A percentile compares a stretch with the other conserved stretches of the same genome.
Conservation (phyloP, 176 grass and related monocot species). For the Carex parvula region DNA sequence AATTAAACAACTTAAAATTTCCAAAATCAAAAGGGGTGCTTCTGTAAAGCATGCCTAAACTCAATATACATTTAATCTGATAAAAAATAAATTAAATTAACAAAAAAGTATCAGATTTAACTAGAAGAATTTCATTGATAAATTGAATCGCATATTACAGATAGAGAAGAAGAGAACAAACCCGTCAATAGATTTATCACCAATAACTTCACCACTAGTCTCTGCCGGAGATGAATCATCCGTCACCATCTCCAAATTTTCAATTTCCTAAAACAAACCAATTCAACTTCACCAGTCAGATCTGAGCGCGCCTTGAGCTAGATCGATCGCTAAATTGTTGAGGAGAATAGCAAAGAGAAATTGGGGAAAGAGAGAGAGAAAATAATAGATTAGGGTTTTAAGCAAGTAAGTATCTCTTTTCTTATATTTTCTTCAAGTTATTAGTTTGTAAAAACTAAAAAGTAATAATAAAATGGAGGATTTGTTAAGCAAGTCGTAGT, state of each 20-base stretch:
- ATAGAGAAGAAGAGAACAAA: background rate
- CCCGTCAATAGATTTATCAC: conserved; percentile 29
- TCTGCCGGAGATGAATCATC: conserved; percentile 21
- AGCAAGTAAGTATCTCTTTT: background rate
- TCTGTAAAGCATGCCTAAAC: background rate
- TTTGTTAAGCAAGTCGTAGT: conserved; percentile 22
- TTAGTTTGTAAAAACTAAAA: background rate
- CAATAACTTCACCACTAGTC: conserved; percentile 22
- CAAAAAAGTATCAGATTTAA: background rate
- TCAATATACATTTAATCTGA: conserved; percentile 14
- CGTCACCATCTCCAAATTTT: conserved; percentile 10
- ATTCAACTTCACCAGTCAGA: conserved; percentile 13
- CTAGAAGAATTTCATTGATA: background rate
- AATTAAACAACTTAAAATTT: background rate
- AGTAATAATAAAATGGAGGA: background rate
- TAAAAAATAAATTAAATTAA: background rate
- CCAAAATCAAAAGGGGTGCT: background rate
- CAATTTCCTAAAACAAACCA: conserved; percentile 18
- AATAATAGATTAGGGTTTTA: conserved; percentile 22
- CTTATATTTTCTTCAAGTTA: background rate
- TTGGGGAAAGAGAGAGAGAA: conserved; percentile 19
- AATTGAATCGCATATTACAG: background rate
- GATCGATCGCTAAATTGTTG: background rate
- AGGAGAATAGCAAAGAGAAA: background rate
- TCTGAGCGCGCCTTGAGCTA: conserved; percentile 27